Conservation (phyloP, 2,329 filamentous ascomycete genomes). For the Penicillium sp. region DNA sequence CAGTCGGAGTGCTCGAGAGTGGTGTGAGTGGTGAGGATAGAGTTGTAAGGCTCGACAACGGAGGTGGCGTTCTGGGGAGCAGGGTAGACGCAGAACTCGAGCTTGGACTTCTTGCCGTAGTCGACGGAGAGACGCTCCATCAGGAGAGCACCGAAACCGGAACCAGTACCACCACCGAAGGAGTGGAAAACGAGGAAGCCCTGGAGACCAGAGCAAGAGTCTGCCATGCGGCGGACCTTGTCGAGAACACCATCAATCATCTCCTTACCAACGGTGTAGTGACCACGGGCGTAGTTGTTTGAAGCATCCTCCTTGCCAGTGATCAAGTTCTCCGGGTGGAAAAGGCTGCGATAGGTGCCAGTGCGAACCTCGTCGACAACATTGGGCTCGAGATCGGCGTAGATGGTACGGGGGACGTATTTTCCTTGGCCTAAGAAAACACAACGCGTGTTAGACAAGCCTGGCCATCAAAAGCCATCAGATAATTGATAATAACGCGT, state of each 20-base stretch:
- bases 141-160: constrained; percentile 95
- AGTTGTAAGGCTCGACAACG: constrained; percentile 99
- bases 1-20: constrained; percentile 99
- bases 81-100: constrained; percentile 99
- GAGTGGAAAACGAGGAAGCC: constrained; percentile 99
- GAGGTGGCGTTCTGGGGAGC: constrained; percentile 96
- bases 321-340: constrained; percentile 99
- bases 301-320: constrained; percentile 99
- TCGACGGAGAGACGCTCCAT: constrained; percentile 99
- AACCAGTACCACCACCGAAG: constrained; percentile 98
- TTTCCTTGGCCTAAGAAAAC: constrained; percentile 83
- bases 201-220: constrained; percentile 97
- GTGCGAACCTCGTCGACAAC: constrained; percentile 99
- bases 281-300: constrained; percentile 99
- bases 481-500: constrained; percentile 44
- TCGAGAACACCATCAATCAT: constrained; percentile 97
- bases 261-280: constrained; percentile 99
- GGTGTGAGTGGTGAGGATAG: constrained; percentile 97
- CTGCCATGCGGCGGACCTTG: constrained; percentile 95
- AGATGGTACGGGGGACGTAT: constrained; percentile 98
- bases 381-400: constrained; percentile 99
- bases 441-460: constrained; percentile 22
- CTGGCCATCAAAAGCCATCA: constrained; percentile 9
- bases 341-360: constrained; percentile 91
- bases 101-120: constrained; percentile 99